Conservation (phyloP, 306 rosid species). For the Vicia sativa region DNA sequence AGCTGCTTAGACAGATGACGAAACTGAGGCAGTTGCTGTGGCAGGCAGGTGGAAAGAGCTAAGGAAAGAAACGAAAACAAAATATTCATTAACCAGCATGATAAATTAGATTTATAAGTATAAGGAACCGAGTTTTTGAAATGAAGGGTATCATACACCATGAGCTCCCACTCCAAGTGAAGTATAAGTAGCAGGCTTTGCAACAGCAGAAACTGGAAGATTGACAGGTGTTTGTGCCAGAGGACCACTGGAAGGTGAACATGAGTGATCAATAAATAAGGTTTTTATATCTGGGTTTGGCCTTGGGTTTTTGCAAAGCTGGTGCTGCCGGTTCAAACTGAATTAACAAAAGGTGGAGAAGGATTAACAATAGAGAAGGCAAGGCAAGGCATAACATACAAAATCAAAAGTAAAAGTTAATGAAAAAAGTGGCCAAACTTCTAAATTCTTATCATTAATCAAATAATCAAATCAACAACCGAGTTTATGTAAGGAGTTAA, state of each 20-base stretch:
- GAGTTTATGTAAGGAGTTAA: constrained; percentile 9
- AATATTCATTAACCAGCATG: constrained; percentile 29
- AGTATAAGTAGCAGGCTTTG: constrained; percentile 75
- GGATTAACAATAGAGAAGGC: constrained; percentile 25
- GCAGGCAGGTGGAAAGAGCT: constrained; percentile 80
- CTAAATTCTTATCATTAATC: constrained; percentile 21
- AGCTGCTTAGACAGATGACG: constrained; percentile 92
- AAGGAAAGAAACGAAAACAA: constrained; percentile 33
- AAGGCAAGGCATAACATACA: constrained; percentile 30
- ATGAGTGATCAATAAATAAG: constrained; percentile 76
- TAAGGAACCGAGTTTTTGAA: constrained; percentile 32
- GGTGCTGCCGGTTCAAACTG: constrained; percentile 98
- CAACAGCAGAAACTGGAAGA: constrained; percentile 77
- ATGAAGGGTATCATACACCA: constrained; percentile 67
- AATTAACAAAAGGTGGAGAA: constrained; percentile 37
- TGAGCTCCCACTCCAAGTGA: constrained; percentile 83
- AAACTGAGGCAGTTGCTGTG: constrained; percentile 76
- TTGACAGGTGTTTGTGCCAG: constrained; percentile 69
- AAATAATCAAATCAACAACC: neutral
- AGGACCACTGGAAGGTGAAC: constrained; percentile 74
- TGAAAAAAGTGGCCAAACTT: constrained; percentile 11
- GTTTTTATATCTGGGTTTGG: constrained; percentile 83
- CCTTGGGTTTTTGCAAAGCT: constrained; percentile 79
- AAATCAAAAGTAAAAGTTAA: neutral
- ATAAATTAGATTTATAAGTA: constrained; percentile 18